A percentile compares a stretch with the other conserved stretches of the same genome.
Conservation (phyloP, 805 yeast species). For the Yamadazyma philogaea region DNA sequence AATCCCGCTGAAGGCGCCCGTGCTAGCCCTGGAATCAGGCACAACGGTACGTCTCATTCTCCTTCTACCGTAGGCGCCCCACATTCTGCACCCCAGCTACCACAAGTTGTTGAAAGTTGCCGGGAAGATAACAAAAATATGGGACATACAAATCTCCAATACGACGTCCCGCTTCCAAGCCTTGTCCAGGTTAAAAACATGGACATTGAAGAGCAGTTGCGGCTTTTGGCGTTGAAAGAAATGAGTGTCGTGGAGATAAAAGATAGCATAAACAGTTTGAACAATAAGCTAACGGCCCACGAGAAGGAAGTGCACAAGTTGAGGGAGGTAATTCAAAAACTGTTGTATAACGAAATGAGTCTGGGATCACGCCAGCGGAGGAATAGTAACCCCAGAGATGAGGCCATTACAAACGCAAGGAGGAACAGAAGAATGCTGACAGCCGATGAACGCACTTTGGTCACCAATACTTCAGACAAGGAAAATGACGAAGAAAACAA, state of each 20-base stretch:
- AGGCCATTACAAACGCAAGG: constrained; percentile 30
- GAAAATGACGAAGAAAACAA: background rate
- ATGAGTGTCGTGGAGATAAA: constrained; percentile 64
- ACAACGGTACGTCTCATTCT: background rate
- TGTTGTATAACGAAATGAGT: constrained; percentile 41
- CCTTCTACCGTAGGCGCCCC: background rate
- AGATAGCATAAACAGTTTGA: constrained; percentile 48
- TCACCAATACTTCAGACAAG: background rate
- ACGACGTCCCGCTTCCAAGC: constrained; percentile 32
- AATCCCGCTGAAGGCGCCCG: background rate
- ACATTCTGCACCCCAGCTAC: background rate
- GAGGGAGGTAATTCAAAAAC: constrained; percentile 45
- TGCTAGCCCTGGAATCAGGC: background rate
- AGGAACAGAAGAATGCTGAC: constrained; percentile 16
- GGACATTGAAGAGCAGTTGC: constrained; percentile 53
- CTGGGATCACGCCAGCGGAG: constrained; percentile 12
- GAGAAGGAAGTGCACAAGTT: constrained; percentile 51
- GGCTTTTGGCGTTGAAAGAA: constrained; percentile 65
- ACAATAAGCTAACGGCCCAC: constrained; percentile 35
- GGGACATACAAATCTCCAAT: constrained; percentile 17
- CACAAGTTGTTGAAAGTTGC: background rate
- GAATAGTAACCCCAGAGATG: constrained; percentile 24
- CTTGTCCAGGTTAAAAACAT: constrained; percentile 23
- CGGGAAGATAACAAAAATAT: background rate
- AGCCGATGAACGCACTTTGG: background rate